These are phyloP conservation scores for Aspergillus carlsbadensis DNA, from an alignment of 495 filamentous ascomycete species.

Conservation along the genomic window DNA sequence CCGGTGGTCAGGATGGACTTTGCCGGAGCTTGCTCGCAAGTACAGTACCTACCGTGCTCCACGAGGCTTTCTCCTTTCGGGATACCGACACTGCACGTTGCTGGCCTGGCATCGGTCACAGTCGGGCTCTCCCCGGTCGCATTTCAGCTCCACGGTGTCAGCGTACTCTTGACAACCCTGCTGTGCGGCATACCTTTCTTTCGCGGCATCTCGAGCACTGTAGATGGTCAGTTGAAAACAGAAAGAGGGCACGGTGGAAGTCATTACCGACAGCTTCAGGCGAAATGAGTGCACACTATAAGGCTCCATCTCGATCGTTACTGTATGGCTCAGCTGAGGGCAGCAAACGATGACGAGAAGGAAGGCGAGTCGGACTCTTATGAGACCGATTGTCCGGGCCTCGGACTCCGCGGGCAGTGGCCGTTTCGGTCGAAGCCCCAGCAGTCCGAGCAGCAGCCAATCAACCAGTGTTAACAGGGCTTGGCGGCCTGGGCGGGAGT, in stretches of 20 bases:
- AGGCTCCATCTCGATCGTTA: neutral
- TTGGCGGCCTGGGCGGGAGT: no score
- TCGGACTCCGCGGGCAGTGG: no score
- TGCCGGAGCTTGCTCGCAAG: neutral
- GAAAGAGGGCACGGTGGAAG: neutral
- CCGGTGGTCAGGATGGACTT: neutral
- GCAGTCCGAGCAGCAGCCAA: no score
- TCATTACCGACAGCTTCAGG: slow-evolving; percentile 8
- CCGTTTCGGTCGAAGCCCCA: no score
- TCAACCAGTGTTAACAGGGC: no score
- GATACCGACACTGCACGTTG: neutral
- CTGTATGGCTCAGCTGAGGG: no score
- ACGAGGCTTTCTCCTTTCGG: neutral
- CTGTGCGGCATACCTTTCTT: slow-evolving; percentile 3
- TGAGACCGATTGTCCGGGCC: neutral
- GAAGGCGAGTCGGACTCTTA: neutral
- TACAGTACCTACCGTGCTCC: neutral
- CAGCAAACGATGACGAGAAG: no score
- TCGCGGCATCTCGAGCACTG: slow-evolving; percentile 8
- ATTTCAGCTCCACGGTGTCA: slow-evolving; percentile 1
- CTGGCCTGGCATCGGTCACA: slow-evolving; percentile 4
- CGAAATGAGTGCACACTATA: neutral
- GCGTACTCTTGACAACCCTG: neutral
- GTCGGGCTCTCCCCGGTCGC: slow-evolving; percentile 3
- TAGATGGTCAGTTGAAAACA: neutral